phyloP scores from a whole-genome alignment of 106 monocot genomes.

The Dioscorea dumetorum region DNA sequence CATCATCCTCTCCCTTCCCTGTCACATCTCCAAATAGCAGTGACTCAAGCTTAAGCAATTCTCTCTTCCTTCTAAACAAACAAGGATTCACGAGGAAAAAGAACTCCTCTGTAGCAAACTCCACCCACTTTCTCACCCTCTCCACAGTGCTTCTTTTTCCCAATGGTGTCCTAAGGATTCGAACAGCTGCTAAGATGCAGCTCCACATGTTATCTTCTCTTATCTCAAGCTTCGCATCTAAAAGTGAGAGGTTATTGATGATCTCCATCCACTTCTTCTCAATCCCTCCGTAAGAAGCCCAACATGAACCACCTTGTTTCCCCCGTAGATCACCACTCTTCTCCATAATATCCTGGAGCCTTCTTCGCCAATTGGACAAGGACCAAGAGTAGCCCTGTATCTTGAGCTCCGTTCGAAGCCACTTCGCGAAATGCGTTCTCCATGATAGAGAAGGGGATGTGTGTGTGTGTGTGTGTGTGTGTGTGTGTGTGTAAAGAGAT shows the following conservation, averaged over 20 bases:
- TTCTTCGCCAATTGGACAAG: too few species aligned
- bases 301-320: constrained; percentile 32
- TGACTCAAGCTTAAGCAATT: constrained; percentile 40
- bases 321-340: constrained; percentile 50
- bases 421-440: too few species aligned
- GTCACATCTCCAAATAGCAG: constrained; percentile 29
- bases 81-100: constrained; percentile 44
- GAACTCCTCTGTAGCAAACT: constrained; percentile 25
- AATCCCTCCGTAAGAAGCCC: constrained; percentile 32
- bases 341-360: constrained; percentile 48
- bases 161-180: constrained; percentile 27
- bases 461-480: too few species aligned
- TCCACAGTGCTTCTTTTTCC: constrained; percentile 39
- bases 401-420: too few species aligned
- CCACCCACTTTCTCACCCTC: constrained; percentile 35
- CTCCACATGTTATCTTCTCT: constrained; percentile 32
- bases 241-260: constrained; percentile 18
- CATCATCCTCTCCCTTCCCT: too few species aligned
- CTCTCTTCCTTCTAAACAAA: constrained; percentile 58
- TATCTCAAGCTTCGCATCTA: constrained; percentile 30
- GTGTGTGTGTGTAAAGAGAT: too few species aligned
- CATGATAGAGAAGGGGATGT: too few species aligned
- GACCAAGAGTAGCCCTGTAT: too few species aligned
- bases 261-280: constrained; percentile 43
- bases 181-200: constrained; percentile 32